These are phyloP conservation scores for Botrytis deweyae DNA, from an alignment of 2,329 filamentous ascomycete species.

Conservation along the genomic window DNA sequence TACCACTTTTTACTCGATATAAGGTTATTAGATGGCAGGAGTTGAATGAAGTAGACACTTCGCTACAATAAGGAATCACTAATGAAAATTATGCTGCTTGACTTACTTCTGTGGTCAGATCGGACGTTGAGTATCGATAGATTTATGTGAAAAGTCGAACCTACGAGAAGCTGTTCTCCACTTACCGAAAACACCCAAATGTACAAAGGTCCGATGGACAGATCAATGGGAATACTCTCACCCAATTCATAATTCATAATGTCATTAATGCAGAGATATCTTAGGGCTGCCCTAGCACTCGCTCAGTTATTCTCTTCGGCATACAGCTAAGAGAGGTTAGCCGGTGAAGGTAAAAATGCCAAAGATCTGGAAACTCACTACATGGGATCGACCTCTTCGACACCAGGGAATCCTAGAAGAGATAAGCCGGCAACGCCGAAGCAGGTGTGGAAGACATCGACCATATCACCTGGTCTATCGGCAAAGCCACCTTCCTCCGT, in stretches of 20 bases:
- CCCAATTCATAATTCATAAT: conserved; percentile 1
- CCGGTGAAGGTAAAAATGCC: not conserved
- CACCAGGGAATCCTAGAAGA: conserved; percentile 71
- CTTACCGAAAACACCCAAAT: not conserved
- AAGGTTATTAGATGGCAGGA: conserved; percentile 73
- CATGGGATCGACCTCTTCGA: conserved; percentile 80
- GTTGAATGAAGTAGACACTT: conserved; percentile 33
- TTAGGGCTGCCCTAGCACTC: conserved; percentile 48
- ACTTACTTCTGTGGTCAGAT: not conserved
- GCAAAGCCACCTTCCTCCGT: conserved; percentile 79
- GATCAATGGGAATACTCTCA: not conserved
- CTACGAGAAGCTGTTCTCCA: not conserved
- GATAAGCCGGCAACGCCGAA: conserved; percentile 90
- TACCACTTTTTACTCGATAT: conserved; percentile 51
- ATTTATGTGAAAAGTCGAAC: not conserved
- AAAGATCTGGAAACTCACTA: conserved; percentile 57
- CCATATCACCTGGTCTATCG: conserved; percentile 89
- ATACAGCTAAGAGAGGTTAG: conserved; percentile 55
- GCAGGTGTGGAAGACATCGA: conserved; percentile 93
- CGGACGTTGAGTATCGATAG: not conserved
- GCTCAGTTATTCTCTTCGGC: conserved; percentile 65
- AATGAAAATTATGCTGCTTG: not conserved
- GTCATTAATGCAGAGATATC: not conserved
- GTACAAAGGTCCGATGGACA: no score
- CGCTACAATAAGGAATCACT: not conserved